A percentile compares a stretch with the other conserved stretches of the same genome.
Conservation (phyloP, 2,329 filamentous ascomycete species). For the Periglandula ipomoeae region DNA sequence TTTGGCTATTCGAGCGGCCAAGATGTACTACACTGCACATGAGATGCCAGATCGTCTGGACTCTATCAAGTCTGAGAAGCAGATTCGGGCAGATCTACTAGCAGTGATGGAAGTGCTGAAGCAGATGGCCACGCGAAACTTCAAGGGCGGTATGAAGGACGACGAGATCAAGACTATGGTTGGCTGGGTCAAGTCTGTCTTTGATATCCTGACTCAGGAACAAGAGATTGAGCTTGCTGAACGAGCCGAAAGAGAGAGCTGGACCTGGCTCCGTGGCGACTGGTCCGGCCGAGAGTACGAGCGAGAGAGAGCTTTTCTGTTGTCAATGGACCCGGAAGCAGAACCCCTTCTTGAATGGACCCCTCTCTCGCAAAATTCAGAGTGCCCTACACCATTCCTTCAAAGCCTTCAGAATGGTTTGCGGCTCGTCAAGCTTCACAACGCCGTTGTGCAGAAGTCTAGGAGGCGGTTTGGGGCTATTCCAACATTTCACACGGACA, state of each 20-base stretch:
- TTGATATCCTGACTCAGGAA: conserved; percentile 66
- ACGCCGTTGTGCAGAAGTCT: conserved; percentile 76
- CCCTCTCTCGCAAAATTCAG: conserved; percentile 29
- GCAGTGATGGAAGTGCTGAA: conserved; percentile 85
- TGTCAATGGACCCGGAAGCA: conserved; percentile 57
- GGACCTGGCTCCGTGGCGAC: conserved; percentile 71
- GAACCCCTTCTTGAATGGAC: conserved; percentile 61
- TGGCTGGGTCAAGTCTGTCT: conserved; percentile 71
- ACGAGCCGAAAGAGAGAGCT: conserved; percentile 57
- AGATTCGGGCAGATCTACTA: conserved; percentile 75
- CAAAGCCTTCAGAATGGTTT: conserved; percentile 67
- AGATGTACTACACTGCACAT: conserved; percentile 92
- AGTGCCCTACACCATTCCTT: conserved; percentile 66
- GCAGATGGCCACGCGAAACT: conserved; percentile 80
- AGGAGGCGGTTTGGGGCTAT: conserved; percentile 83
- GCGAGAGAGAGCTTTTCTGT: conserved; percentile 73
- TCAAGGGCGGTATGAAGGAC: conserved; percentile 69
- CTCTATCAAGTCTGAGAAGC: conserved; percentile 77
- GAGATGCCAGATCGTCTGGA: conserved; percentile 79
- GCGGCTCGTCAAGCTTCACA: conserved; percentile 78
- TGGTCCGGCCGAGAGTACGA: conserved; percentile 69
- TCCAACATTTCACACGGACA: conserved; percentile 82
- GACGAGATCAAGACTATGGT: conserved; percentile 71
- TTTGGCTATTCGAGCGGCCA: conserved; percentile 88
- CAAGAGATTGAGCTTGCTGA: conserved; percentile 69